Evolutionary conservation across 2,329 filamentous ascomycete species (phyloP).

Genomic region (Colletotrichum liaoningense): DNA sequence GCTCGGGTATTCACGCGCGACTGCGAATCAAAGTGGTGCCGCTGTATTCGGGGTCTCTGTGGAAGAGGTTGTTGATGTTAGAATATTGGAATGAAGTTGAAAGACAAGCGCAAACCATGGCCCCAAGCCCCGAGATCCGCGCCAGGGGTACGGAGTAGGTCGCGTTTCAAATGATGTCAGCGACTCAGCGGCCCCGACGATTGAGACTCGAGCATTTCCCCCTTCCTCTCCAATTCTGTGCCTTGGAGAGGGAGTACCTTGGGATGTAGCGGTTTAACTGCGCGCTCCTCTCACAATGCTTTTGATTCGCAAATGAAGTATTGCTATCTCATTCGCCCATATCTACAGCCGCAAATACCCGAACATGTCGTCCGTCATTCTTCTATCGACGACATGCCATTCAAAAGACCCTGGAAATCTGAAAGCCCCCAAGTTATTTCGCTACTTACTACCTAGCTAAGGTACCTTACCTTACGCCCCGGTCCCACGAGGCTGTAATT

Average conservation of each 20-base stretch:
- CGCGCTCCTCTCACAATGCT: background rate
- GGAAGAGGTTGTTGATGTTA: background rate
- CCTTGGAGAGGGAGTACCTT: background rate
- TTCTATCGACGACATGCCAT: background rate
- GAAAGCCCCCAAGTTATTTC: background rate
- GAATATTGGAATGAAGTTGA: background rate
- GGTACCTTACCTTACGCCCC: no score
- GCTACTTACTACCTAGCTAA: no score
- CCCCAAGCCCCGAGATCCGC: conserved; percentile 50
- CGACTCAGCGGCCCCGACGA: conserved; percentile 24
- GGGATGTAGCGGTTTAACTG: no score
- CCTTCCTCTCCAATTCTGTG: background rate
- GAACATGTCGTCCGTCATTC: background rate
- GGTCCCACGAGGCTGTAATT: conserved; percentile 23
- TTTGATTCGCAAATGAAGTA: conserved; percentile 6
- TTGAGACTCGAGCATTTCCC: background rate
- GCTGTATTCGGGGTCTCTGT: background rate
- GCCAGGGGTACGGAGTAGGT: conserved; percentile 16
- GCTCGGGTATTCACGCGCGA: background rate
- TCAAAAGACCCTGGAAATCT: background rate
- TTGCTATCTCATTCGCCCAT: background rate
- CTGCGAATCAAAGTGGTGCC: background rate
- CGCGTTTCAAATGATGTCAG: conserved; percentile 36
- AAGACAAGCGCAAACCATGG: conserved; percentile 3
- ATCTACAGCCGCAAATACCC: conserved; percentile 22